Conservation (phyloP, 768 basidiomycete species). For the Phlebiopsis flavidoalba region DNA sequence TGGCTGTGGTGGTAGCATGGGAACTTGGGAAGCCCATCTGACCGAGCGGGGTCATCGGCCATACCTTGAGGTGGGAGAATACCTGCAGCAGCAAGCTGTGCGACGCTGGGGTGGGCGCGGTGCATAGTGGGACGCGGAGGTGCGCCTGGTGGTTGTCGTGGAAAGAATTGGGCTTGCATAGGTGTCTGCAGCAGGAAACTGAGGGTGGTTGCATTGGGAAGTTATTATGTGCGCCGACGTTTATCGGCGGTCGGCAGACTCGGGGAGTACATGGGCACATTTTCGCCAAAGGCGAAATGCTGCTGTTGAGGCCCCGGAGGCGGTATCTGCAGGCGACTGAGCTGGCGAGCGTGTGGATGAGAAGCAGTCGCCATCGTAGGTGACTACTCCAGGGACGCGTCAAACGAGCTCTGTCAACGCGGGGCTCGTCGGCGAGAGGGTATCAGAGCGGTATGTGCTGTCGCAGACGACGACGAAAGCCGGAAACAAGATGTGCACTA, state of each 20-base stretch:
- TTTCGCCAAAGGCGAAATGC: constrained; percentile 37
- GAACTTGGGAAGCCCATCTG: constrained; percentile 48
- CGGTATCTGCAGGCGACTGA: constrained; percentile 55
- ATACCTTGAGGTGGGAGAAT: constrained; percentile 51
- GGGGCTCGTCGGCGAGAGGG: constrained; percentile 10
- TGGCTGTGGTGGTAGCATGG: constrained; percentile 32
- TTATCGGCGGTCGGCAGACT: constrained; percentile 55
- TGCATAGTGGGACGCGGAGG: constrained; percentile 50
- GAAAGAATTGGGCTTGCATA: constrained; percentile 61
- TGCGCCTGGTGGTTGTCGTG: constrained; percentile 40
- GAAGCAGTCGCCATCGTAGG: constrained; percentile 20
- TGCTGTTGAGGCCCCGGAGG: constrained; percentile 52
- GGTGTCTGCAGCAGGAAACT: constrained; percentile 59
- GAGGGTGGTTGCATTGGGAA: constrained; percentile 37
- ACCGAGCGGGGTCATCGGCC: constrained; percentile 59
- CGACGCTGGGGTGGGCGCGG: constrained; percentile 55
- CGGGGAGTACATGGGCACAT: constrained; percentile 57
- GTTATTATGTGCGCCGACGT: constrained; percentile 52
- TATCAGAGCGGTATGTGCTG: constrained; percentile 13
- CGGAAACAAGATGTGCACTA: constrained; percentile 1
- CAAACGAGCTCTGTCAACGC: not conserved
- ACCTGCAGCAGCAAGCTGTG: constrained; percentile 55
- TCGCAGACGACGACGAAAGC: constrained; percentile 3
- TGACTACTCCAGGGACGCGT: not conserved
- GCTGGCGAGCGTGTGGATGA: constrained; percentile 36